A percentile compares a stretch with the other conserved stretches of the same genome.
These are phyloP conservation scores for Knoxia roxburghii DNA, from an alignment of 257 asterid species.

Conservation along the genomic window DNA sequence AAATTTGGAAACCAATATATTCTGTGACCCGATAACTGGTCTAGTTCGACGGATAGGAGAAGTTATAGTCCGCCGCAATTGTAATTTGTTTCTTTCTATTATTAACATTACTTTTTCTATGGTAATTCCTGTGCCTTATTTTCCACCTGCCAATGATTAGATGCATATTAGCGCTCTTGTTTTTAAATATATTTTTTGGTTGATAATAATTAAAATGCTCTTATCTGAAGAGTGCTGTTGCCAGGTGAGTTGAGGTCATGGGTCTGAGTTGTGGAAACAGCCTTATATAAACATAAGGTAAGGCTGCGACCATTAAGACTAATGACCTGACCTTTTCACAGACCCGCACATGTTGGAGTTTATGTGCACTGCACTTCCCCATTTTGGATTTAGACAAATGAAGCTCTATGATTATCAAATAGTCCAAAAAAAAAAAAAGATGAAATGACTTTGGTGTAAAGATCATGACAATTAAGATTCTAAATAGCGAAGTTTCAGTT, in stretches of 20 bases:
- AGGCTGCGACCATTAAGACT: too few relatives aligned
- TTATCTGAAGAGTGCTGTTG: too few relatives aligned
- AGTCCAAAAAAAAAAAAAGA: too few relatives aligned
- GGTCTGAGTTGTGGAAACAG: too few relatives aligned
- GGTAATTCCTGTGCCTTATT: not conserved
- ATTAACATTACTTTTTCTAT: not conserved
- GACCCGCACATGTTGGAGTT: too few relatives aligned
- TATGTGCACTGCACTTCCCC: too few relatives aligned
- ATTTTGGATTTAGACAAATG: slow-evolving; percentile 1
- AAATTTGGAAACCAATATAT: slow-evolving; percentile 75
- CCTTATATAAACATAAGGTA: too few relatives aligned
- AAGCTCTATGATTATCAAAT: too few relatives aligned
- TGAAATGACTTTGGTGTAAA: too few relatives aligned
- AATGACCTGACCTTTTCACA: too few relatives aligned
- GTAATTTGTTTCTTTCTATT: slow-evolving; percentile 23
- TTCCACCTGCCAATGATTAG: not conserved
- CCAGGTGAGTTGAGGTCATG: too few relatives aligned
- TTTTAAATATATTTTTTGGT: not conserved
- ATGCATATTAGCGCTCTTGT: not conserved
- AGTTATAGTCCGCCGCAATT: slow-evolving; percentile 66
- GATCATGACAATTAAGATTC: not conserved
- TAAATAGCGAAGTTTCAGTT: not conserved
- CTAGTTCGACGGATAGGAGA: slow-evolving; percentile 77
- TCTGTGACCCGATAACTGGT: slow-evolving; percentile 78
- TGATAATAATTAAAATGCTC: not conserved